These are phyloP conservation scores for Xylaria sp. DNA, from an alignment of 2,329 filamentous ascomycete species.

Conservation along the genomic window DNA sequence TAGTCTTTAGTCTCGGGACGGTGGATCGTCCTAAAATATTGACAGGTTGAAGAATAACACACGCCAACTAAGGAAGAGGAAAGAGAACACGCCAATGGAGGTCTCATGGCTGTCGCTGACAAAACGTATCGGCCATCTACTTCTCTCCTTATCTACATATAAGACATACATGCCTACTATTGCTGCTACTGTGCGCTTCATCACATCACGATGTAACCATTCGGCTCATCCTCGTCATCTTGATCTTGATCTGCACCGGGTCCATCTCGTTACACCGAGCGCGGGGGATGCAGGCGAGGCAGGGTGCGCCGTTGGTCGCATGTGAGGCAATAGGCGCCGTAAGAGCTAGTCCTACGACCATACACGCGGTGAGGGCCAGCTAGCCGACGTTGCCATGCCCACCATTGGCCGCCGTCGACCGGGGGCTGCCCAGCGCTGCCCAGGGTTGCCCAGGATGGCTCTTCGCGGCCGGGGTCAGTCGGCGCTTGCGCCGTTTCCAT, in stretches of 20 bases:
- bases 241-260: slow-evolving; percentile 10
- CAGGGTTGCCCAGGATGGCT: slow-evolving; percentile 21
- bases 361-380: slow-evolving; percentile 41
- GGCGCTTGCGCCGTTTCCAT: slow-evolving; percentile 54
- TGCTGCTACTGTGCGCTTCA: background rate
- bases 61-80: background rate
- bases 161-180: background rate
- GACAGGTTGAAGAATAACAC: background rate
- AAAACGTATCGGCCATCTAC: background rate
- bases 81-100: background rate
- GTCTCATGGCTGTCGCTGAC: background rate
- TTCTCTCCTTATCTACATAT: background rate
- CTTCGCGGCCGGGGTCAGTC: slow-evolving; percentile 43
- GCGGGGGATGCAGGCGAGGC: slow-evolving; percentile 29
- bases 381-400: slow-evolving; percentile 46
- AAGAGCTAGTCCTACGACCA: slow-evolving; percentile 39
- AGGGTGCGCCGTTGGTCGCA: slow-evolving; percentile 7
- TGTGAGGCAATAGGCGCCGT: slow-evolving; percentile 45
- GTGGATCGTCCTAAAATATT: background rate
- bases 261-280: slow-evolving; percentile 12
- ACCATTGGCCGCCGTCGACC: slow-evolving; percentile 43
- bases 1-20: background rate
- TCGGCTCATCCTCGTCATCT: slow-evolving; percentile 1
- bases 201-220: background rate
- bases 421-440: slow-evolving; percentile 30